These are phyloP conservation scores for Corylus americana DNA, from an alignment of 306 rosid species.

Conservation along the genomic window DNA sequence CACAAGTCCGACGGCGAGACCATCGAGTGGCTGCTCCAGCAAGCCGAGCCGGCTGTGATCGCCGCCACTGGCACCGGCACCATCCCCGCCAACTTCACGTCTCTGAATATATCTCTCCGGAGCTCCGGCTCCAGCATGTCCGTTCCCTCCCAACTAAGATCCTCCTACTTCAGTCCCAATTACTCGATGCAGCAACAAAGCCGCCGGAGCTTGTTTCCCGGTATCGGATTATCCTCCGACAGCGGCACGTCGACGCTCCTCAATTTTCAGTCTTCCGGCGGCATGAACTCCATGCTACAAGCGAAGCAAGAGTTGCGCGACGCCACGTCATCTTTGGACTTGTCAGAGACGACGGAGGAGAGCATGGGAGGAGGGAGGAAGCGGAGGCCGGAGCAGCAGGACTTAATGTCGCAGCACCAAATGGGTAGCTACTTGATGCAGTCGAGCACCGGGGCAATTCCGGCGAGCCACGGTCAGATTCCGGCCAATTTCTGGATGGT, in stretches of 20 bases:
- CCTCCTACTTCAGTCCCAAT: constrained; percentile 77
- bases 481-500: constrained; percentile 92
- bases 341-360: constrained; percentile 63
- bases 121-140: constrained; percentile 96
- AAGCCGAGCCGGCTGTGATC: constrained; percentile 82
- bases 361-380: constrained; percentile 62
- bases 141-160: constrained; percentile 71
- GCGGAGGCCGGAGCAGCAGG: constrained; percentile 59
- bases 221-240: constrained; percentile 48
- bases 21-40: constrained; percentile 87
- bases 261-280: constrained; percentile 61
- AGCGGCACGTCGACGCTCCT: constrained; percentile 48
- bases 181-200: constrained; percentile 48
- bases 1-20: constrained; percentile 90
- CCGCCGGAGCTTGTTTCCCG: constrained; percentile 53
- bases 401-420: constrained; percentile 56
- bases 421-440: constrained; percentile 71
- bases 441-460: constrained; percentile 56
- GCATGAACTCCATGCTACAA: constrained; percentile 46
- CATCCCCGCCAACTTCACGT: constrained; percentile 88
- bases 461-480: constrained; percentile 66
- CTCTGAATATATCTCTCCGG: constrained; percentile 69
- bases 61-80: constrained; percentile 97
- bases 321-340: constrained; percentile 52
- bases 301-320: constrained; percentile 74